Base-by-base conservation (phyloP, 345 rosid species). In the Erodium maritimum region DNA sequence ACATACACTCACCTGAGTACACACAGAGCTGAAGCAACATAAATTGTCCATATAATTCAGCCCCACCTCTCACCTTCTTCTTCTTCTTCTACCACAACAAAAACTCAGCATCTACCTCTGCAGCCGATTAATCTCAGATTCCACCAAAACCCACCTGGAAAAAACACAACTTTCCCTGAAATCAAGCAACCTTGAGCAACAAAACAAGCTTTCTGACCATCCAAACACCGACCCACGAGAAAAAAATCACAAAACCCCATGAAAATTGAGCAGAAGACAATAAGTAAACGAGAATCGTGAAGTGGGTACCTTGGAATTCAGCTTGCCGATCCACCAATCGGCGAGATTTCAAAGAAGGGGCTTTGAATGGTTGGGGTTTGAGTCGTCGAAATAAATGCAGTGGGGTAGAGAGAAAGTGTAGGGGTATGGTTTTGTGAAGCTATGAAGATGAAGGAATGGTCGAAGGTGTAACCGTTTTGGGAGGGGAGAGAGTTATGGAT, bases 1-100 rank as follows among this genome's bases (percentile, higher is more conserved):
- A 29, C 8, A 29, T 3, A 29, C 8, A 8, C 56, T 73, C 61
- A 77, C 78, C 75, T 68, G 74, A 60, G 78, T 65, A 64, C 17
- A 71, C 9, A 68, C 48, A 55, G 71, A 70, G 59, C 58, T 61
- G 71, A 77, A 77, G 76, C 81, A 77, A 65, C 76, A 77, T 51
- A 77, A 52, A 42, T 68, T 67, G 48, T 52, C 78, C 78, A 77
- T 73, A 61, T 24, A 68, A 67, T 67, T 70, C 63, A 57, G 34
- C 58, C 55, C 63, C 24, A 50, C 56, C 24, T 51, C 55, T 63
- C 55, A 54, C 69, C 21, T 23, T 67, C 34, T 57, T 59, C 54
- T 60, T 50, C 69, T 23, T 23, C 70, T 34, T 57, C 62, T 52
- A 56, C 54, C 54, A 18, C 42, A 59, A 10, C 64, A 14, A 46